phyloP scores from a whole-genome alignment of 768 basidiomycete species.

The Jaapia argillacea region DNA sequence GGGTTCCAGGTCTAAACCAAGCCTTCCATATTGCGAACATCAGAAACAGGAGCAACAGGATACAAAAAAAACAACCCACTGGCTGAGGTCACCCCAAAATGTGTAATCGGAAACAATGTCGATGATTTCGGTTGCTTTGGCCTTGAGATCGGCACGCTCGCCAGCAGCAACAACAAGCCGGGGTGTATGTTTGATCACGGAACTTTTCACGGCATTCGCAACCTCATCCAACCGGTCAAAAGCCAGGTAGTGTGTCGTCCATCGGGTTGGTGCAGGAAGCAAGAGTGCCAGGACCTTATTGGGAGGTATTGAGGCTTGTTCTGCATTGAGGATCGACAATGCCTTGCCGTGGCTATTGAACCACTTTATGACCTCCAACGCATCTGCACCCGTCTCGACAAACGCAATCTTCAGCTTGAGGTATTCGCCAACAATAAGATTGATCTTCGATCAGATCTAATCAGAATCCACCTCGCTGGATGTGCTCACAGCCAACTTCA shows the following conservation, averaged over 20 bases:
- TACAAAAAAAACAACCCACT: conserved; percentile 1
- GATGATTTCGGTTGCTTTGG: conserved; percentile 1
- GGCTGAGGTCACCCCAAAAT: conserved; percentile 3
- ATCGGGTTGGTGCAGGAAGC: conserved; percentile 8
- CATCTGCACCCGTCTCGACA: neutral
- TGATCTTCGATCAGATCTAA: conserved; percentile 7
- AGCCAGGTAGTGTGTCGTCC: conserved; percentile 9
- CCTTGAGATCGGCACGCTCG: conserved; percentile 1
- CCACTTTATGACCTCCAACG: conserved; percentile 15
- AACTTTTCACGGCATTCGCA: neutral
- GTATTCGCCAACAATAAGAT: conserved; percentile 18
- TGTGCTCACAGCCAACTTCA: neutral
- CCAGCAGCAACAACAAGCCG: neutral
- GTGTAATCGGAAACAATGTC: neutral
- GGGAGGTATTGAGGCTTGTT: conserved; percentile 4
- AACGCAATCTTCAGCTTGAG: conserved; percentile 6
- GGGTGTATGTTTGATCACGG: neutral
- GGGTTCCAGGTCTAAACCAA: conserved; percentile 10
- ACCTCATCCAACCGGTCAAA: conserved; percentile 4
- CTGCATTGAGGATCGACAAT: conserved; percentile 10
- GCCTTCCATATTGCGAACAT: neutral
- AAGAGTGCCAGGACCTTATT: conserved; percentile 3
- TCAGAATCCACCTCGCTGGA: neutral
- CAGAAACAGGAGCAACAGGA: neutral
- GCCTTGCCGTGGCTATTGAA: conserved; percentile 19